phyloP scores from a whole-genome alignment of 768 basidiomycete species.

The Favolaschia claudopus region DNA sequence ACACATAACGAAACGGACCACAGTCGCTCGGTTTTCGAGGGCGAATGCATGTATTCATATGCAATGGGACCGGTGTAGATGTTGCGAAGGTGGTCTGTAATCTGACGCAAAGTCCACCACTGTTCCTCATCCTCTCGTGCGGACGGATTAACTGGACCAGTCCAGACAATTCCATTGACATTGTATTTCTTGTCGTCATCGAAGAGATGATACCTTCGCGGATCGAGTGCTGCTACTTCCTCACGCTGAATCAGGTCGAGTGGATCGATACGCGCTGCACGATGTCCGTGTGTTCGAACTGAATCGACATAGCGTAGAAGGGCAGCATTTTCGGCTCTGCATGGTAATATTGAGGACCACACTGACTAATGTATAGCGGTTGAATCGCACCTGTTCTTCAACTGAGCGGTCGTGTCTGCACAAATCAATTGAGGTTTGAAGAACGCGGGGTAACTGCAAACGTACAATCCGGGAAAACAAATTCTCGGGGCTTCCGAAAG shows the following conservation, averaged over 20 bases:
- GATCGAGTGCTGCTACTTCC: slow-evolving; percentile 77
- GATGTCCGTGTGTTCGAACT: slow-evolving; percentile 84
- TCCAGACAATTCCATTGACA: slow-evolving; percentile 86
- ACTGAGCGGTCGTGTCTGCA: slow-evolving; percentile 22
- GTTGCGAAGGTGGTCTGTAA: slow-evolving; percentile 70
- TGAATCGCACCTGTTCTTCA: slow-evolving; percentile 16
- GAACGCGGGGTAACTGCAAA: slow-evolving; percentile 9
- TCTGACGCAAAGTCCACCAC: slow-evolving; percentile 75
- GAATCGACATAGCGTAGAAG: slow-evolving; percentile 90
- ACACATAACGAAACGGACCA: too few species aligned
- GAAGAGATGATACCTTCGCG: slow-evolving; percentile 75
- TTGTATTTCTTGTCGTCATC: slow-evolving; percentile 65
- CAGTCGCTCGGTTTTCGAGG: slow-evolving; percentile 82
- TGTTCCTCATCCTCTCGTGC: slow-evolving; percentile 41
- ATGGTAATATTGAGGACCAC: neutral
- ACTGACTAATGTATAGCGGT: neutral
- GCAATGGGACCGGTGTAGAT: slow-evolving; percentile 88
- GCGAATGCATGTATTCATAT: slow-evolving; percentile 93
- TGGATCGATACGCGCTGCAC: slow-evolving; percentile 88
- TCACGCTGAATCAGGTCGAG: slow-evolving; percentile 88
- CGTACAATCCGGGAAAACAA: slow-evolving; percentile 78
- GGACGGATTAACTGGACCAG: slow-evolving; percentile 47
- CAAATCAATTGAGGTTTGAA: neutral
- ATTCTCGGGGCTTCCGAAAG: slow-evolving; percentile 69
- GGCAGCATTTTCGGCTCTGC: slow-evolving; percentile 76